Percentiles rank a stretch among this genome's conserved stretches.
Evolutionary conservation across 768 basidiomycete genomes (phyloP).

Genomic region (Rhodotorula graminis): DNA sequence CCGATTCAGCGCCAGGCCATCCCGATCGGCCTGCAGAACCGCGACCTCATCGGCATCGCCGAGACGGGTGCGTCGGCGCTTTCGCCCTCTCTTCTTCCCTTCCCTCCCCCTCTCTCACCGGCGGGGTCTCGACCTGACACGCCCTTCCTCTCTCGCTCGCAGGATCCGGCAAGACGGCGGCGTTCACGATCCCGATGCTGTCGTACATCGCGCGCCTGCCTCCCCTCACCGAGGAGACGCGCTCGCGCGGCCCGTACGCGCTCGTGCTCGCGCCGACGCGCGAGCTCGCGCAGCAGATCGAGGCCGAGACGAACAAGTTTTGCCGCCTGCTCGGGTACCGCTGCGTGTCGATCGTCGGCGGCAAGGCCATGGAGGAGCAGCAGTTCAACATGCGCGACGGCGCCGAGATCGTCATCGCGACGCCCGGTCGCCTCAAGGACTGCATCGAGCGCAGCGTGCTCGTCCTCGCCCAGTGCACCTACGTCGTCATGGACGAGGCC

Average conservation of each 20-base stretch:
- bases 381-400: slow-evolving; percentile 97
- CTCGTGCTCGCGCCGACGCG: slow-evolving; percentile 94
- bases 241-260: slow-evolving; percentile 88
- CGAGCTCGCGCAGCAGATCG: slow-evolving; percentile 96
- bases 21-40: slow-evolving; percentile 93
- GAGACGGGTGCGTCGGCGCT: slow-evolving; percentile 67
- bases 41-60: slow-evolving; percentile 96
- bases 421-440: slow-evolving; percentile 95
- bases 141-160: not conserved
- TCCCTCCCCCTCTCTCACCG: not conserved
- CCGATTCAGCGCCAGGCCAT: slow-evolving; percentile 98
- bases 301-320: slow-evolving; percentile 85
- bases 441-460: slow-evolving; percentile 93
- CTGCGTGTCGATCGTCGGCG: slow-evolving; percentile 97
- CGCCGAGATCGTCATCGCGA: slow-evolving; percentile 97
- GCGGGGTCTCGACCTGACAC: not conserved
- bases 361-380: slow-evolving; percentile 94
- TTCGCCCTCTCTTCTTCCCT: not conserved
- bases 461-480: slow-evolving; percentile 92
- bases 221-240: slow-evolving; percentile 81
- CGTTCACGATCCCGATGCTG: slow-evolving; percentile 97
- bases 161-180: slow-evolving; percentile 99
- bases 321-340: slow-evolving; percentile 81
- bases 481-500: slow-evolving; percentile 99
- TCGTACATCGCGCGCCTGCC: slow-evolving; percentile 85